phyloP scores from a whole-genome alignment of 2,329 filamentous ascomycete species.

The Pseudonectria buxi region DNA sequence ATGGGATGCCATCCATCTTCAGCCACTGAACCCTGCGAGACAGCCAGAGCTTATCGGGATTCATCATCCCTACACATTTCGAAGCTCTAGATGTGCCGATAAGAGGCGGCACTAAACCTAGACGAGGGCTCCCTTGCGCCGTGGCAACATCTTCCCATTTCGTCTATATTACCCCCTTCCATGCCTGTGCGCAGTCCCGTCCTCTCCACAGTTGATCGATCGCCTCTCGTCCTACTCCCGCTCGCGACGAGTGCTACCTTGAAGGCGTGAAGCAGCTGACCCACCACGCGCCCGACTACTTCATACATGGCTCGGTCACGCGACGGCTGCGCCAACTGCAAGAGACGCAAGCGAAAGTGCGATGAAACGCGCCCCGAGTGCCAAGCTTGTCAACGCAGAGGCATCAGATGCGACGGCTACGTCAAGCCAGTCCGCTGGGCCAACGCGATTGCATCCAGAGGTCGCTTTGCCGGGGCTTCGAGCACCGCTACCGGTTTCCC shows the following conservation, averaged over 20 bases:
- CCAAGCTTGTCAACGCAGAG: slow-evolving; percentile 12
- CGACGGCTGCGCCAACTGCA: slow-evolving; percentile 20
- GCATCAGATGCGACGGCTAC: slow-evolving; percentile 17
- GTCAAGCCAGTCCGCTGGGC: slow-evolving; percentile 16
- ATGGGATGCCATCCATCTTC: too few relatives aligned
- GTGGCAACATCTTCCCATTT: slow-evolving; percentile 20
- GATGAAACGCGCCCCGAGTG: slow-evolving; percentile 17
- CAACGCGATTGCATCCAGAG: slow-evolving; percentile 18
- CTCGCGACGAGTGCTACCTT: too few relatives aligned
- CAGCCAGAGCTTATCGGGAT: too few relatives aligned
- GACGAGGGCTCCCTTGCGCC: slow-evolving; percentile 14
- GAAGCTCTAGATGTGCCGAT: slow-evolving; percentile 5
- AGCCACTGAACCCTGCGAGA: too few relatives aligned
- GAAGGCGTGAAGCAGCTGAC: too few relatives aligned
- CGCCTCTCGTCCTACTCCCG: not conserved
- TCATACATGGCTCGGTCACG: slow-evolving; percentile 15
- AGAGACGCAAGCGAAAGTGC: slow-evolving; percentile 19
- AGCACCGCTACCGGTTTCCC: not conserved
- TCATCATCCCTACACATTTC: too few relatives aligned
- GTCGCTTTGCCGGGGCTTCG: slow-evolving; percentile 16
- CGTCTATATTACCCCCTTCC: slow-evolving; percentile 13
- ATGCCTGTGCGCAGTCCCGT: slow-evolving; percentile 1
- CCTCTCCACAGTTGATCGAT: not conserved
- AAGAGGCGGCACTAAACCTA: slow-evolving; percentile 5
- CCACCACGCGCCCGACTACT: not conserved